Percentiles rank a stretch among this genome's conserved stretches.
Conservation (phyloP, 345 rosid species). For the Linum trigynum region DNA sequence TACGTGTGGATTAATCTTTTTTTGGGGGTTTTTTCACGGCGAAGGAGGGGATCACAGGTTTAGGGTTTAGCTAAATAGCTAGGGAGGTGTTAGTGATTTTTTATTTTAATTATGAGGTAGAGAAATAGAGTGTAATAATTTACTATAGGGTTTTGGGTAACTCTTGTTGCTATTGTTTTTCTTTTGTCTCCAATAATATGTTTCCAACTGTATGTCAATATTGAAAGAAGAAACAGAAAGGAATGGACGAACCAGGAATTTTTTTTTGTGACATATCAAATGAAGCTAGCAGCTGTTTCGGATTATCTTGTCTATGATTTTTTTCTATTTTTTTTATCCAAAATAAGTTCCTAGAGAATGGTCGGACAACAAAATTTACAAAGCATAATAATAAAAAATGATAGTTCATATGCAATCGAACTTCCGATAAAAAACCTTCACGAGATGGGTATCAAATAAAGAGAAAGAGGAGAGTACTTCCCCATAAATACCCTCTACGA, state of each 20-base stretch:
- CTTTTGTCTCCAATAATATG: slow-evolving; percentile 18
- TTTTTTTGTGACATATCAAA: background rate
- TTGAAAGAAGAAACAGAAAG: background rate
- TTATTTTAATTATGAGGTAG: background rate
- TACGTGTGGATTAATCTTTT: slow-evolving; percentile 9
- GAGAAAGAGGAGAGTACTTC: too few relatives aligned
- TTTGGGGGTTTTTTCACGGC: background rate
- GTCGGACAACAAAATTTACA: too few relatives aligned
- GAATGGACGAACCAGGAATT: background rate
- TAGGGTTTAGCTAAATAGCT: background rate
- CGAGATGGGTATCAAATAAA: too few relatives aligned
- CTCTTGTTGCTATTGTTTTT: slow-evolving; percentile 7
- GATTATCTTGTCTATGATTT: background rate
- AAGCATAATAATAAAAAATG: too few relatives aligned
- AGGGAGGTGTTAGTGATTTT: background rate
- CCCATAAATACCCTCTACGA: too few relatives aligned
- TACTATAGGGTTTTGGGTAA: slow-evolving; percentile 6
- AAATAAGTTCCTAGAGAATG: too few relatives aligned
- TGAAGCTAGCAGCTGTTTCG: background rate
- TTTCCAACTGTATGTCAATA: slow-evolving; percentile 14
- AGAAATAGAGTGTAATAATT: background rate
- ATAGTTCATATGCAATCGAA: too few relatives aligned
- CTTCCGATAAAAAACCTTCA: too few relatives aligned
- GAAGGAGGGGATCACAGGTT: background rate
- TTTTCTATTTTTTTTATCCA: too few relatives aligned